Evolutionary conservation across 305 asterid genomes (phyloP), one percentile per base, ranked within the genome.

Genomic region (Petunia hybrid): DNA sequence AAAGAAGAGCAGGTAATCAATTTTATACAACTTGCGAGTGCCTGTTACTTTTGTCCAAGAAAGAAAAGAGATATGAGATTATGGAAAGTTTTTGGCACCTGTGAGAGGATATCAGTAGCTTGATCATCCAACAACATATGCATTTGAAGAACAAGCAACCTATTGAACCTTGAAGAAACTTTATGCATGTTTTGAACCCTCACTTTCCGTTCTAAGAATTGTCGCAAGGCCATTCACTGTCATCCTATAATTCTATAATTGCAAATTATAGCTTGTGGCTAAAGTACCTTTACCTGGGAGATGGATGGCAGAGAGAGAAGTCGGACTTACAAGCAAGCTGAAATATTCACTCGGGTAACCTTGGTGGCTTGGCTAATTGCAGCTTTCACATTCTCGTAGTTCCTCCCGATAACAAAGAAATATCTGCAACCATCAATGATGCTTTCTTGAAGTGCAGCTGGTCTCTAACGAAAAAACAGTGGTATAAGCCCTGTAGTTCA

Each of bases 331-430:
- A 67, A 43, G 57, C n/a, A 2, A 68, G 76, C 56, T n/a, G 76
- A 68, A 66, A 14, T 66, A 6, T 66, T 62, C 16, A 16, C 56
- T 43, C 41, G 5, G 76, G 22, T 43, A 16, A 69, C 9, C 16
- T 69, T 69, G 76, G 57, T 43, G 56, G 39, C 38, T 40, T 43
- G 13, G 1, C 42, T 70, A 39, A 1, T 46, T 46, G 60, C 77
- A 70, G 41, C 77, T 45, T 57, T 69, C 60, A 70, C 42, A 46
- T 70, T 38, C 60, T 46, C 5, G 77, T 31, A 10, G 60, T 70
- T 70, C 2, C 61, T 51, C 45, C 22, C 48, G 43, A 71, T 46
- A 71, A 46, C 56, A 14, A 71, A 71, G 61, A 48, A 43, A 71
- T 10, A 10, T 35, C 77, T 48, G 61, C 43, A 48, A 71, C 61